Percentiles rank a stretch among this genome's conserved stretches.
Evolutionary conservation across 768 basidiomycete genomes (phyloP).

Genomic region (Suillus ampliporus): DNA sequence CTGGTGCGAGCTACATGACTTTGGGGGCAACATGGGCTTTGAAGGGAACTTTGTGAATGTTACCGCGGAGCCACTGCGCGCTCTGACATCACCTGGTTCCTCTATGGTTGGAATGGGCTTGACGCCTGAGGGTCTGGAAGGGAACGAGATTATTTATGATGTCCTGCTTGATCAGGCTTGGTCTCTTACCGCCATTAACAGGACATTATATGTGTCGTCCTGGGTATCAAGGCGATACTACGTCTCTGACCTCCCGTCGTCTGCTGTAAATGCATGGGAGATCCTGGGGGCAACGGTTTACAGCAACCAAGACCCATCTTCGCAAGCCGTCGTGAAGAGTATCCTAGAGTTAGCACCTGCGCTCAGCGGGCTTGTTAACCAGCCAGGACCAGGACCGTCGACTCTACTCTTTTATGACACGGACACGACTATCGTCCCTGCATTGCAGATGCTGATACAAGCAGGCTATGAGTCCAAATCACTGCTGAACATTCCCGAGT

Average conservation of each 20-base stretch:
- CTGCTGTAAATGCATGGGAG: constrained; percentile 40
- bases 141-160: constrained; percentile 51
- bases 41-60: constrained; percentile 44
- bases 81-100: constrained; percentile 34
- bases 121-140: constrained; percentile 47
- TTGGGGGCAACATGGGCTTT: constrained; percentile 44
- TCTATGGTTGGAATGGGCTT: constrained; percentile 47
- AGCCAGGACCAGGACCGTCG: constrained; percentile 37
- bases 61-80: constrained; percentile 37
- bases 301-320: constrained; percentile 38
- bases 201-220: constrained; percentile 35
- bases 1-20: constrained; percentile 49
- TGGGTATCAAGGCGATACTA: constrained; percentile 45
- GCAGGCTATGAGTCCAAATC: constrained; percentile 21
- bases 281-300: constrained; percentile 45
- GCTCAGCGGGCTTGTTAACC: constrained; percentile 39
- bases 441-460: constrained; percentile 70
- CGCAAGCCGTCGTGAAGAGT: constrained; percentile 43
- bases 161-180: constrained; percentile 48
- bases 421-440: constrained; percentile 69
- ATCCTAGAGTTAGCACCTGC: constrained; percentile 44
- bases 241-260: constrained; percentile 29
- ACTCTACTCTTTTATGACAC: constrained; percentile 45
- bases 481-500: constrained; percentile 37
- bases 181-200: constrained; percentile 40